phyloP scores from a whole-genome alignment of 169 alveolate species.

The Amoebophrya sp. region DNA sequence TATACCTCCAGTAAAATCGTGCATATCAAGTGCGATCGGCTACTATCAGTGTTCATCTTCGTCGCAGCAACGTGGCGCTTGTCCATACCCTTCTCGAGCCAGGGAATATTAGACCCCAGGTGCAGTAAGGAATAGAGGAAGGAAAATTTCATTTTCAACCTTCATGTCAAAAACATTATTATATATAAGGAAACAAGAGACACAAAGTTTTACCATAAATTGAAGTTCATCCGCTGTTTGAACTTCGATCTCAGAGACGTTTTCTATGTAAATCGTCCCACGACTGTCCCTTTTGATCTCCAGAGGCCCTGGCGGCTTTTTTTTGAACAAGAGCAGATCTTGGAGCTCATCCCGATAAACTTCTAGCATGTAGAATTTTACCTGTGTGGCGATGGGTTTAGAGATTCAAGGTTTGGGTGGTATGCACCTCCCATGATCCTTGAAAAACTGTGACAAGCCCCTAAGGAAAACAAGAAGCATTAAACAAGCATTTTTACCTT shows the following conservation, averaged over 20 bases:
- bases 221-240: not conserved
- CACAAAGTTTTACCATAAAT: not conserved
- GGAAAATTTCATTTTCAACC: too few species aligned
- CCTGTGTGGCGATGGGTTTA: slow-evolving; percentile 20
- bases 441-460: not conserved
- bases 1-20: slow-evolving; percentile 53
- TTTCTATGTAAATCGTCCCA: slow-evolving; percentile 39
- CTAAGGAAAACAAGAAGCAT: not conserved
- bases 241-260: slow-evolving; percentile 36
- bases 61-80: slow-evolving; percentile 49
- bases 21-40: slow-evolving; percentile 72
- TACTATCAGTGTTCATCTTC: slow-evolving; percentile 74
- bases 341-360: slow-evolving; percentile 44
- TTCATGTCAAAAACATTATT: too few species aligned
- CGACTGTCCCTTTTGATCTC: slow-evolving; percentile 43
- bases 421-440: not conserved
- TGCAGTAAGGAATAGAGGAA: too few species aligned
- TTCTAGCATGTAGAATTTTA: slow-evolving; percentile 39
- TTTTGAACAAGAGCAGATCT: not conserved
- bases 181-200: too few species aligned
- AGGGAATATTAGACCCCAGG: too few species aligned
- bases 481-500: not conserved
- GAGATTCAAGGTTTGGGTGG: too few species aligned
- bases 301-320: slow-evolving; percentile 37
- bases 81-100: slow-evolving; percentile 6